Conservation (phyloP, 192 early-diverging fungal species). For the Dissophora globulifera region DNA sequence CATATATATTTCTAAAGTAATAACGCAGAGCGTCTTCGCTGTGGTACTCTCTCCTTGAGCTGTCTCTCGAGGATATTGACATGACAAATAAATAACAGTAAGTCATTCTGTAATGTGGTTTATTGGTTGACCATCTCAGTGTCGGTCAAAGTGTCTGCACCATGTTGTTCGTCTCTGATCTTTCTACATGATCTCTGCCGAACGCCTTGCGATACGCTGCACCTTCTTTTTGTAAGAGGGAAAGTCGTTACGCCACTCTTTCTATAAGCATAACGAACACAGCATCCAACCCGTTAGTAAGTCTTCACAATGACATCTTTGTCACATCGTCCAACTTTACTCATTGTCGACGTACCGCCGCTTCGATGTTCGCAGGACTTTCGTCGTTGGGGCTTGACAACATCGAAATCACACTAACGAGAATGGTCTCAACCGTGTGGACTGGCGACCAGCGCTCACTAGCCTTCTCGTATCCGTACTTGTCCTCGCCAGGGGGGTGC, state of each 20-base stretch:
- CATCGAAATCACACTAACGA: slow-evolving; percentile 93
- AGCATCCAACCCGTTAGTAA: no score
- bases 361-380: slow-evolving; percentile 94
- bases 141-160: not conserved
- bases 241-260: slow-evolving; percentile 80
- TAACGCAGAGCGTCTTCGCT: no score
- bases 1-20: slow-evolving; percentile 1
- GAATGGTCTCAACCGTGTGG: slow-evolving; percentile 94
- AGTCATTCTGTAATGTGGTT: no score
- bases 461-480: slow-evolving; percentile 90
- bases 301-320: not conserved
- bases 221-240: slow-evolving; percentile 81
- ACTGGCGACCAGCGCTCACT: slow-evolving; percentile 95
- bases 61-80: no score
- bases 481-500: slow-evolving; percentile 86
- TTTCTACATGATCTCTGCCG: slow-evolving; percentile 58
- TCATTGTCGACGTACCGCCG: slow-evolving; percentile 72
- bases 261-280: slow-evolving; percentile 56
- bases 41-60: no score
- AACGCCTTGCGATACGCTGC: slow-evolving; percentile 64
- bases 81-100: no score
- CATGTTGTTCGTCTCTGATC: not conserved
- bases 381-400: slow-evolving; percentile 93
- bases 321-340: not conserved
- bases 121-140: no score